Evolutionary conservation across 768 basidiomycete genomes (phyloP), one percentile per base, ranked within the genome.

Genomic region (Auriculariales sp.): DNA sequence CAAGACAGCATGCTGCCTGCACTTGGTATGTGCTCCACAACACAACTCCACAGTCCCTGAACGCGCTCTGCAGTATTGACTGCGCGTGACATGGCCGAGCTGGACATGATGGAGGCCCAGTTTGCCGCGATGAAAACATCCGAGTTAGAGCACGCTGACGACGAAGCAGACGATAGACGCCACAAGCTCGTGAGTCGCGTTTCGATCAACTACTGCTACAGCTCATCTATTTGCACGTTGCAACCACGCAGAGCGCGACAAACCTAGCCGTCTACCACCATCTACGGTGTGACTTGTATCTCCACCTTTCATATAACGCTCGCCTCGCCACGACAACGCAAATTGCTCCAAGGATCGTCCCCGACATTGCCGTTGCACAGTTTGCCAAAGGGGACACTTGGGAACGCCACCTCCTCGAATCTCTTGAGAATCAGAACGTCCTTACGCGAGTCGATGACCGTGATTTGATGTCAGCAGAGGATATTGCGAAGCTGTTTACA

Each of bases 261-360:
- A 69, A 71, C 51, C 64, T 74, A 29, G 72, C 71, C 31, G 61
- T 58, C 9, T 61, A 72, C 50, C 69, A 74, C 54, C 71, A 74
- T 52, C 59, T 68, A 49, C 65, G 63, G 51, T 74, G 74, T 53
- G 70, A 73, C 49, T 61, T 72, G 7, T 73, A 66, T 54, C 62
- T 74, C 32, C 67, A 73, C 58, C 68, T 71, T 45, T 60, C 64
- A 30, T 71, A 71, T 55, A 57, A 68, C 53, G 56, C 56, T 17
- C 19, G 32, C 22, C 14, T 32, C n/a, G 46, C 39, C 52, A 46
- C 29, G 48, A 29, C 30, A 46, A 50, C 39, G 19, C 49, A 34
- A 6, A 39, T 50, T 24, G 25, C 36, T 28, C 45, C 35, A 32
- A 42, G 39, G 9, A 52, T 45, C 44, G 58, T 62, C 58, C 12